Evolutionary conservation across 495 filamentous ascomycete species (phyloP).

Genomic region (Tirmania nivea): DNA sequence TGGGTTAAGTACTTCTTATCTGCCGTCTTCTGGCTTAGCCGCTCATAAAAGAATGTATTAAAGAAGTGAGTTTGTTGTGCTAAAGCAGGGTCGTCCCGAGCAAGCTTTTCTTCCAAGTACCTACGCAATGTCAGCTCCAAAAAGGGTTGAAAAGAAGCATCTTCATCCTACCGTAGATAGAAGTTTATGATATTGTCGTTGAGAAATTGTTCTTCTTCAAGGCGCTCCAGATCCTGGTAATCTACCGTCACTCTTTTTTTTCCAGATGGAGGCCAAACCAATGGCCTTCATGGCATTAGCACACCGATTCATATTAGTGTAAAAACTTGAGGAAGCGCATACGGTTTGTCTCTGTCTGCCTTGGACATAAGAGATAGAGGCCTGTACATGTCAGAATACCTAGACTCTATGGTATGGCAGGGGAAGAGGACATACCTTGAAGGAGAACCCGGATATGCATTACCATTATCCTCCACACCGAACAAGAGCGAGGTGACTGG

Average conservation of each 20-base stretch:
- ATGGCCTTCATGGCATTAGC: conserved; percentile 15
- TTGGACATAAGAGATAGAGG: no score
- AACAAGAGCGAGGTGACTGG: no score
- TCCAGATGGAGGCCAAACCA: conserved; percentile 48
- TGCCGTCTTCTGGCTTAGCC: conserved; percentile 36
- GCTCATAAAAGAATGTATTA: conserved; percentile 78
- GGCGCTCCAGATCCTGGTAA: conserved; percentile 51
- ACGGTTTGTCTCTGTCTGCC: no score
- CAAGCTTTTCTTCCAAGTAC: conserved; percentile 44
- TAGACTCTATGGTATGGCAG: no score
- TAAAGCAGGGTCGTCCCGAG: conserved; percentile 31
- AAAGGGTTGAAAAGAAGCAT: neutral
- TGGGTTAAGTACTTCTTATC: conserved; percentile 20
- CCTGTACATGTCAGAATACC: no score
- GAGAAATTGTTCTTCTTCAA: conserved; percentile 67
- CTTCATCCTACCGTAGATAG: conserved; percentile 35
- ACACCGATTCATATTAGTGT: no score
- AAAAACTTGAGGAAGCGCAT: no score
- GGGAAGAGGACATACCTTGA: no score
- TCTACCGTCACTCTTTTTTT: conserved; percentile 55
- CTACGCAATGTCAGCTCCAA: conserved; percentile 8
- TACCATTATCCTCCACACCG: no score
- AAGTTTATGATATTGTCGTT: conserved; percentile 87
- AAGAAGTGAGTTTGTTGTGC: conserved; percentile 58
- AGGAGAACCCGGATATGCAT: no score